Evolutionary conservation across 305 asterid species (phyloP).

Genomic region (Salvia sclarea): DNA sequence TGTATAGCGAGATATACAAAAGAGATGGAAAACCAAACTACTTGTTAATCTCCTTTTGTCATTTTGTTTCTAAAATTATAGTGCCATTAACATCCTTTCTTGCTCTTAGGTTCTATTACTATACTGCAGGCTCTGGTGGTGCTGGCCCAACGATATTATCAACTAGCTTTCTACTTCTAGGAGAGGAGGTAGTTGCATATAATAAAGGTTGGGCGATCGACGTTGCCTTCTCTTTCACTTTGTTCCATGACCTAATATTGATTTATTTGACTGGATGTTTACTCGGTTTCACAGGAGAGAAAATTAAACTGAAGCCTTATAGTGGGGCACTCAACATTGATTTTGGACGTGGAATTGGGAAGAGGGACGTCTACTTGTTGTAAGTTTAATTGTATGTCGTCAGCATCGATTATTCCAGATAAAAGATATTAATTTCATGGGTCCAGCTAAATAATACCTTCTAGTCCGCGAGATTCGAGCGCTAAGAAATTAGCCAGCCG

Average conservation of each 20-base stretch:
- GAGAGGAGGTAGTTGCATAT: slow-evolving; percentile 91
- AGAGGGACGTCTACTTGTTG: slow-evolving; percentile 82
- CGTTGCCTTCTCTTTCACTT: neutral
- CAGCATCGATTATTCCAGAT: slow-evolving; percentile 10
- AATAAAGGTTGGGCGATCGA: slow-evolving; percentile 59
- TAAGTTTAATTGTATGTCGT: slow-evolving; percentile 38
- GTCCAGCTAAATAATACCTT: neutral
- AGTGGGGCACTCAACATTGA: slow-evolving; percentile 88
- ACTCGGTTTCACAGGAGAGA: slow-evolving; percentile 53
- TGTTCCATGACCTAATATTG: neutral
- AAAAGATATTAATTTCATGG: neutral
- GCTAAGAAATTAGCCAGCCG: neutral
- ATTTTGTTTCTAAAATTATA: neutral
- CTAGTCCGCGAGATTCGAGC: neutral
- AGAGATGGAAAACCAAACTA: slow-evolving; percentile 5
- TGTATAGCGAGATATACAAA: neutral
- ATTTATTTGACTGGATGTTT: slow-evolving; percentile 14
- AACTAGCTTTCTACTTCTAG: slow-evolving; percentile 90
- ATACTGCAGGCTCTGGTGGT: slow-evolving; percentile 97
- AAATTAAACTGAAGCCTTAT: slow-evolving; percentile 77
- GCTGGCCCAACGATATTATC: slow-evolving; percentile 93
- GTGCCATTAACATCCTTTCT: slow-evolving; percentile 22
- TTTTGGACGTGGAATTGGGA: slow-evolving; percentile 83
- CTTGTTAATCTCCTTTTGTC: neutral
- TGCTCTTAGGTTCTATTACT: slow-evolving; percentile 75